Percentiles rank a stretch among this genome's conserved stretches.
These are phyloP conservation scores for Lablab purpureus DNA, from an alignment of 306 rosid genomes.

Conservation along the genomic window DNA sequence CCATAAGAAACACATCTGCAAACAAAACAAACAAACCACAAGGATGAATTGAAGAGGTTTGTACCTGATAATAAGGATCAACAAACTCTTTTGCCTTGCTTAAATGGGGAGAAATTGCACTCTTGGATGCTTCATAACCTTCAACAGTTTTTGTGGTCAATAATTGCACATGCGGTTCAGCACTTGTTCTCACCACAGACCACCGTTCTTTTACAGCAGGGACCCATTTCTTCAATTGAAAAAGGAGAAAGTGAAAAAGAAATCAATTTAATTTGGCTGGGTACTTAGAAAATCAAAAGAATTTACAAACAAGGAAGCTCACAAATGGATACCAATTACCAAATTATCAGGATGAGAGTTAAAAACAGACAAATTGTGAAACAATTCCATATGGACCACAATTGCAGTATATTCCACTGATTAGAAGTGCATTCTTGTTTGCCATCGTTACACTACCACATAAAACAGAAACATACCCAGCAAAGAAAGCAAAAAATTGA, in stretches of 20 bases:
- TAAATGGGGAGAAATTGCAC: conserved; percentile 69
- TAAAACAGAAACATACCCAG: conserved; percentile 26
- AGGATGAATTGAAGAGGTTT: not conserved
- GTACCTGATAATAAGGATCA: conserved; percentile 89
- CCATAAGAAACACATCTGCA: conserved; percentile 40
- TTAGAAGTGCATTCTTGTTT: conserved; percentile 5
- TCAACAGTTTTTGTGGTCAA: conserved; percentile 65
- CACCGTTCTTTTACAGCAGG: conserved; percentile 73
- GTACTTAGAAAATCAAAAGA: conserved; percentile 29
- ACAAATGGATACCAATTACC: conserved; percentile 29
- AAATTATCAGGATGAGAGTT: conserved; percentile 22
- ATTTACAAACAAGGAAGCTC: conserved; percentile 33
- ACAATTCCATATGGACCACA: conserved; percentile 23
- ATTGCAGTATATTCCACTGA: conserved; percentile 11
- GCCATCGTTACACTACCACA: conserved; percentile 17
- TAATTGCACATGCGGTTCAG: conserved; percentile 73
- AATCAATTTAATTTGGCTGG: conserved; percentile 5
- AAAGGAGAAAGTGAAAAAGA: conserved; percentile 40
- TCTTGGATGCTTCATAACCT: conserved; percentile 71
- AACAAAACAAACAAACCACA: conserved; percentile 20
- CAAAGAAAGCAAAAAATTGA: conserved; percentile 39
- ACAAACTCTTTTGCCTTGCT: conserved; percentile 70
- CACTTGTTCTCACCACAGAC: conserved; percentile 65
- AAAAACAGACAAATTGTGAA: conserved; percentile 35
- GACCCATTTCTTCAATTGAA: conserved; percentile 74